These are phyloP conservation scores for Tricholoma sp. DNA, from an alignment of 768 basidiomycete genomes.

Conservation along the genomic window DNA sequence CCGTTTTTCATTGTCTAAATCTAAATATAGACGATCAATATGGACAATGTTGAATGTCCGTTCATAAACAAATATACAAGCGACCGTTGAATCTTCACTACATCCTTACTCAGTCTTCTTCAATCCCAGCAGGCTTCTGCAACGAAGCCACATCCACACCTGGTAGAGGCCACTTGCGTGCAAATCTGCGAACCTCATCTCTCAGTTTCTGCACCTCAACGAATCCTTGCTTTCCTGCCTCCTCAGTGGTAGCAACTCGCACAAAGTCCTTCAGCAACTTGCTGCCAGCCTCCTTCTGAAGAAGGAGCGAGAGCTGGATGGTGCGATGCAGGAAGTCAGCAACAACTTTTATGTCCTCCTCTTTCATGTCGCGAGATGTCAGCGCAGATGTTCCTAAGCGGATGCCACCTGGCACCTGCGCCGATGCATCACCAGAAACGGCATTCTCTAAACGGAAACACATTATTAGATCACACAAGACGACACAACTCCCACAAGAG, in stretches of 20 bases:
- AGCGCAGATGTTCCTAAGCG: constrained; percentile 93
- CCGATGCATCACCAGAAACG: constrained; percentile 93
- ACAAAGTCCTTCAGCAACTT: constrained; percentile 97
- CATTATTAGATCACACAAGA: not conserved
- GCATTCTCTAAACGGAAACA: constrained; percentile 67
- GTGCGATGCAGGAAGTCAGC: constrained; percentile 91
- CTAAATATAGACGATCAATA: not conserved
- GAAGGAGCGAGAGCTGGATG: constrained; percentile 81
- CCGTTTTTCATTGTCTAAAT: not conserved
- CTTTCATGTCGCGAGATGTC: constrained; percentile 91
- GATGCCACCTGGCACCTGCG: constrained; percentile 94
- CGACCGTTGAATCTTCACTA: constrained; percentile 37
- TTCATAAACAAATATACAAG: constrained; percentile 3
- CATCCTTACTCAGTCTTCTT: constrained; percentile 37
- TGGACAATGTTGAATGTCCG: constrained; percentile 9
- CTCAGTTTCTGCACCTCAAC: constrained; percentile 68
- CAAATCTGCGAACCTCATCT: constrained; percentile 78
- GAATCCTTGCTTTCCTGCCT: constrained; percentile 68
- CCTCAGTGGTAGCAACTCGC: constrained; percentile 63
- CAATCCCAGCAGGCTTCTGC: constrained; percentile 56
- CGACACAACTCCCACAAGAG: not conserved
- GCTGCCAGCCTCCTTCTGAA: constrained; percentile 92
- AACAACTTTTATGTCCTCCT: constrained; percentile 82
- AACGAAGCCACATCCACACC: constrained; percentile 59
- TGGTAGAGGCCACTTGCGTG: constrained; percentile 87